Percentiles rank a stretch among this genome's conserved stretches.
These are phyloP conservation scores for Rhodotorula mucilaginosa DNA, from an alignment of 1,284 basidiomycete genomes.

Conservation along the genomic window DNA sequence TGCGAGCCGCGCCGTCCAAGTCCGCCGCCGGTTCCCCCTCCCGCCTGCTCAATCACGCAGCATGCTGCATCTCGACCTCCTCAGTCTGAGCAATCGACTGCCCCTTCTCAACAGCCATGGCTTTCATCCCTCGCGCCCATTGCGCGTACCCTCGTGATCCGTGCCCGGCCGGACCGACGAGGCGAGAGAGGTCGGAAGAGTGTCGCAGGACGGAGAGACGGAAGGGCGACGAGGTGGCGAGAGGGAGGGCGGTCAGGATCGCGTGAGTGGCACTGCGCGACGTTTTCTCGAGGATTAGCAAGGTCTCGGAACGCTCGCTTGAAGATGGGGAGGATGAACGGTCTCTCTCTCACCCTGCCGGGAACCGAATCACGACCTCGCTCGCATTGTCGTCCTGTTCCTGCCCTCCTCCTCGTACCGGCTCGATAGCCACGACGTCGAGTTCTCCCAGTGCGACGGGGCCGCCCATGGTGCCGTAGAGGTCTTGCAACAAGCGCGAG, in stretches of 20 bases:
- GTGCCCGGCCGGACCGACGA: background rate
- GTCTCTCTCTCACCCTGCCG: conserved; percentile 5
- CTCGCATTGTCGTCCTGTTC: background rate
- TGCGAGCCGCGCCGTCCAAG: too few relatives aligned
- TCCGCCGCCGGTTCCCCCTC: too few relatives aligned
- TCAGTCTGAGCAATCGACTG: too few relatives aligned
- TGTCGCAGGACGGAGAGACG: conserved; percentile 9
- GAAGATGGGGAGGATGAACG: too few relatives aligned
- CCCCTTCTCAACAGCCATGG: background rate
- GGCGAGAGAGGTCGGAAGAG: conserved; percentile 6
- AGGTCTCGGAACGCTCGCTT: too few relatives aligned
- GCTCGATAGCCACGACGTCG: conserved; percentile 8
- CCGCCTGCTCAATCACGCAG: too few relatives aligned
- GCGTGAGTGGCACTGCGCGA: conserved; percentile 8
- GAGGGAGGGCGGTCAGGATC: conserved; percentile 24
- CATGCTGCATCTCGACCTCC: too few relatives aligned
- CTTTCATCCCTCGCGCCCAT: conserved; percentile 6
- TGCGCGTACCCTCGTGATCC: conserved; percentile 3
- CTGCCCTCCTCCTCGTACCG: too few relatives aligned
- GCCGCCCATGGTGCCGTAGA: conserved; percentile 21
- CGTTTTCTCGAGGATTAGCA: too few relatives aligned
- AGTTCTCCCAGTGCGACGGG: conserved; percentile 11
- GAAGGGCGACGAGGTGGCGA: conserved; percentile 3
- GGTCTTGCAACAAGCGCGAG: background rate
- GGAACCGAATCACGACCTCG: conserved; percentile 19